Conservation (phyloP, 192 early-diverging fungal species). For the Gonapodya prolifera region DNA sequence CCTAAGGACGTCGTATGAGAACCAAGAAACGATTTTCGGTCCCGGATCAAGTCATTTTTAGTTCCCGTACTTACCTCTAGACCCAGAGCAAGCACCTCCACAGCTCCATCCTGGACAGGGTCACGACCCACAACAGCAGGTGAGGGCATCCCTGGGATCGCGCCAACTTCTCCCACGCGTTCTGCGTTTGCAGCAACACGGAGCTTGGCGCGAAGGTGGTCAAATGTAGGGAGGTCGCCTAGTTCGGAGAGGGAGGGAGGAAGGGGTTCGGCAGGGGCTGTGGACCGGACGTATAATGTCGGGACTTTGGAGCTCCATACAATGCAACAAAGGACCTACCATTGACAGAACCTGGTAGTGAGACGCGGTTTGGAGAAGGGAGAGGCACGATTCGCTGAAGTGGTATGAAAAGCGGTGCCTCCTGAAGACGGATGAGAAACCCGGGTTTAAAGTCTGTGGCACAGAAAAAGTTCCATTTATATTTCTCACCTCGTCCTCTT, state of each 20-base stretch:
- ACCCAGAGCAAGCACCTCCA: not conserved
- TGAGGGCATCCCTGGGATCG: not conserved
- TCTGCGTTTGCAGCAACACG: not conserved
- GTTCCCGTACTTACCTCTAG: not conserved
- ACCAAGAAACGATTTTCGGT: no score
- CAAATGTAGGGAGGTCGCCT: not conserved
- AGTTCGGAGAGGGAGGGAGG: not conserved
- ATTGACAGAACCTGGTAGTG: no score
- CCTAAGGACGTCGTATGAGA: no score
- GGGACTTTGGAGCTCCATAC: not conserved
- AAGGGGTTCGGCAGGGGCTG: not conserved
- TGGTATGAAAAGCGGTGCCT: not conserved
- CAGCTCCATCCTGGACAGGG: not conserved
- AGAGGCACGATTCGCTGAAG: no score
- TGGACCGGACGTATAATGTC: not conserved
- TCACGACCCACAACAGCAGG: not conserved
- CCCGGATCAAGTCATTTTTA: no score
- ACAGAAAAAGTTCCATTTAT: no score
- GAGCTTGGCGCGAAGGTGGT: not conserved
- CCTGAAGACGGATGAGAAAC: no score
- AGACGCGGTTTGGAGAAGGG: no score
- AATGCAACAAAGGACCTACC: no score
- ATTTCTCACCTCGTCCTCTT: not conserved
- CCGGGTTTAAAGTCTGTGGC: no score
- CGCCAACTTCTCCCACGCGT: not conserved